These are phyloP conservation scores for Xerocomellus amylosporus DNA, from an alignment of 768 basidiomycete genomes.

Conservation along the genomic window DNA sequence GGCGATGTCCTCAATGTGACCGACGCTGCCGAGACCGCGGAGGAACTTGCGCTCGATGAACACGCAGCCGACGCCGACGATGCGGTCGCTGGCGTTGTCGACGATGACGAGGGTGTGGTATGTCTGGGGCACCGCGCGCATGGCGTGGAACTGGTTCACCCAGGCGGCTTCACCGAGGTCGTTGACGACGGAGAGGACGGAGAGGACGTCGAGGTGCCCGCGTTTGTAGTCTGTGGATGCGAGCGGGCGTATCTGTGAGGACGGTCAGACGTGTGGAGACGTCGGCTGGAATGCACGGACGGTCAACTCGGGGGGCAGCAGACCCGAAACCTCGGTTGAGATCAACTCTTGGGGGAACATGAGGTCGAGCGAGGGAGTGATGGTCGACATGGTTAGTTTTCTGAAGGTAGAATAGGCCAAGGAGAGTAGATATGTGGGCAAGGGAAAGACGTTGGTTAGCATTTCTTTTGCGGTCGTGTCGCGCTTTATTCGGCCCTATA, in stretches of 20 bases:
- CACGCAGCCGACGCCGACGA: slow-evolving; percentile 81
- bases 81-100: slow-evolving; percentile 65
- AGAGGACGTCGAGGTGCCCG: slow-evolving; percentile 80
- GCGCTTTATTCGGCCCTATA: neutral
- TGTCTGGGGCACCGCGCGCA: slow-evolving; percentile 54
- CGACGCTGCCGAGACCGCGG: slow-evolving; percentile 78
- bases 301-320: slow-evolving; percentile 51
- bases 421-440: slow-evolving; percentile 1
- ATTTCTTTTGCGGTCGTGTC: neutral
- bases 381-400: slow-evolving; percentile 10
- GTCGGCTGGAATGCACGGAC: neutral
- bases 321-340: slow-evolving; percentile 55
- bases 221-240: slow-evolving; percentile 79
- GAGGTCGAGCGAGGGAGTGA: slow-evolving; percentile 64
- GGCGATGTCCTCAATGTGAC: slow-evolving; percentile 98
- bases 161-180: slow-evolving; percentile 68
- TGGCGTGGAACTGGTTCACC: slow-evolving; percentile 61
- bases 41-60: slow-evolving; percentile 96
- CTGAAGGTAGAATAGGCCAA: neutral
- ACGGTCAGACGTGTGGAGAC: neutral
- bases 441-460: neutral
- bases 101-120: slow-evolving; percentile 89
- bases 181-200: slow-evolving; percentile 66
- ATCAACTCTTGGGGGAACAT: slow-evolving; percentile 74
- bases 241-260: slow-evolving; percentile 81